phyloP scores from a whole-genome alignment of 345 rosid species.

The Dimocarpus longan region DNA sequence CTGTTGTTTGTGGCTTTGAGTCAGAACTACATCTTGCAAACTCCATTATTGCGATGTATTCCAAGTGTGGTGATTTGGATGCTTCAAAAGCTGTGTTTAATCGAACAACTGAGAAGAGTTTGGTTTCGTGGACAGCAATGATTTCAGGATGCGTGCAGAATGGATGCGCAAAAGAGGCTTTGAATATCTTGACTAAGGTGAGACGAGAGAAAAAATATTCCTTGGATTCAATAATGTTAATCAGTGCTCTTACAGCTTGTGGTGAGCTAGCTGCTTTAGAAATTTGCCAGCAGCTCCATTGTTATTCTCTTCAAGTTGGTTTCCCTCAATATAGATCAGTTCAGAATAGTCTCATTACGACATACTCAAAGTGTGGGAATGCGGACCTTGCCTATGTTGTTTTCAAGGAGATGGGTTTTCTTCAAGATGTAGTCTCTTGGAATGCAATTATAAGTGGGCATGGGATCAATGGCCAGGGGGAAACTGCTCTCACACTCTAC shows the following conservation, averaged over 20 bases:
- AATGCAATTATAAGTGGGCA: conserved; percentile 49
- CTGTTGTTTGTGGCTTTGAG: conserved; percentile 32
- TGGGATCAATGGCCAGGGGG: conserved; percentile 42
- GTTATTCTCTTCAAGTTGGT: conserved; percentile 34
- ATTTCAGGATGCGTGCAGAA: conserved; percentile 43
- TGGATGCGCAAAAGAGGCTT: conserved; percentile 42
- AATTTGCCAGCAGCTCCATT: conserved; percentile 48
- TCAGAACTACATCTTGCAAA: conserved; percentile 35
- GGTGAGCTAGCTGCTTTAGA: conserved; percentile 36
- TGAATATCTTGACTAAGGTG: conserved; percentile 32
- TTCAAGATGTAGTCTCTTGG: conserved; percentile 46
- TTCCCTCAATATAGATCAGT: conserved; percentile 25
- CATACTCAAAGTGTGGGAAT: conserved; percentile 52
- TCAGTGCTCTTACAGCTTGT: conserved; percentile 35
- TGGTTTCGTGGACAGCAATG: conserved; percentile 52
- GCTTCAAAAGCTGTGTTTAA: conserved; percentile 40
- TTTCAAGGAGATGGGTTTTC: conserved; percentile 43
- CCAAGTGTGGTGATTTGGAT: conserved; percentile 44
- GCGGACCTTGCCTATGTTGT: conserved; percentile 30
- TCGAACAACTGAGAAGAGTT: conserved; percentile 30
- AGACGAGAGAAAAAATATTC: conserved; percentile 26
- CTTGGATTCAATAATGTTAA: conserved; percentile 39
- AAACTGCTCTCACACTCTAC: conserved; percentile 38
- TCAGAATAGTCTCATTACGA: conserved; percentile 48
- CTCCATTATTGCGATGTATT: conserved; percentile 49